A percentile compares a stretch with the other conserved stretches of the same genome.
Conservation (phyloP, 2,329 filamentous ascomycete genomes). For the Fusarium cyanostomum region DNA sequence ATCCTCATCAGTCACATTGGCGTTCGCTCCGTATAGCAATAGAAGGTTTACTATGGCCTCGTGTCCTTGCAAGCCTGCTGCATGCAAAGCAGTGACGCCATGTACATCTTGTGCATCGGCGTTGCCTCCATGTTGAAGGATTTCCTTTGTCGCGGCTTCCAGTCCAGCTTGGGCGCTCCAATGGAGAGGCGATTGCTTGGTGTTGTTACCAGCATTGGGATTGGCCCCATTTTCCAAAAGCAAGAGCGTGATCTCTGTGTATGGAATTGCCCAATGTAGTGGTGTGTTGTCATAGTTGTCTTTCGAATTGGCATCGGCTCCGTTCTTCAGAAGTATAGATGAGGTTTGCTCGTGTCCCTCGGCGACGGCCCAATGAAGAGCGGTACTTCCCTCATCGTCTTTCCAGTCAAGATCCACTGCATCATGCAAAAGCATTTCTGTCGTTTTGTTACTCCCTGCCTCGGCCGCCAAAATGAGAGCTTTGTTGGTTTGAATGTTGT, state of each 20-base stretch:
- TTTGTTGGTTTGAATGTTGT: constrained; percentile 8
- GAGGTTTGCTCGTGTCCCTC: constrained; percentile 6
- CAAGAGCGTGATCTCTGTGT: constrained; percentile 8
- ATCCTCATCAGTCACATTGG: constrained; percentile 6
- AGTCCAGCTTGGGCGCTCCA: constrained; percentile 6
- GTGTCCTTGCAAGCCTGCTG: constrained; percentile 15
- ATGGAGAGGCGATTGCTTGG: constrained; percentile 13
- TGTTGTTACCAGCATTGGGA: constrained; percentile 3
- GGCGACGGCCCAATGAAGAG: constrained; percentile 25
- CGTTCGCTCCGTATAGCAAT: not conserved
- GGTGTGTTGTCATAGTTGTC: constrained; percentile 18
- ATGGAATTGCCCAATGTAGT: constrained; percentile 23
- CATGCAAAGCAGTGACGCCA: constrained; percentile 15
- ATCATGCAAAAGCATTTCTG: constrained; percentile 13
- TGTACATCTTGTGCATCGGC: not conserved
- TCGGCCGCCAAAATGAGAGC: constrained; percentile 23
- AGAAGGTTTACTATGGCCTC: constrained; percentile 1
- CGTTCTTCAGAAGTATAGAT: not conserved
- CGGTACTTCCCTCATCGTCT: constrained; percentile 19
- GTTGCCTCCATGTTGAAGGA: constrained; percentile 12
- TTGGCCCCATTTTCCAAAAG: constrained; percentile 10
- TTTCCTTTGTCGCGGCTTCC: not conserved
- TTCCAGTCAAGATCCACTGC: constrained; percentile 8
- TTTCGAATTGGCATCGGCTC: constrained; percentile 7
- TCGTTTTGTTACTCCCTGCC: constrained; percentile 4